These are phyloP conservation scores for Raddia guianensis DNA, from an alignment of 176 grass and related monocot genomes.

Conservation along the genomic window DNA sequence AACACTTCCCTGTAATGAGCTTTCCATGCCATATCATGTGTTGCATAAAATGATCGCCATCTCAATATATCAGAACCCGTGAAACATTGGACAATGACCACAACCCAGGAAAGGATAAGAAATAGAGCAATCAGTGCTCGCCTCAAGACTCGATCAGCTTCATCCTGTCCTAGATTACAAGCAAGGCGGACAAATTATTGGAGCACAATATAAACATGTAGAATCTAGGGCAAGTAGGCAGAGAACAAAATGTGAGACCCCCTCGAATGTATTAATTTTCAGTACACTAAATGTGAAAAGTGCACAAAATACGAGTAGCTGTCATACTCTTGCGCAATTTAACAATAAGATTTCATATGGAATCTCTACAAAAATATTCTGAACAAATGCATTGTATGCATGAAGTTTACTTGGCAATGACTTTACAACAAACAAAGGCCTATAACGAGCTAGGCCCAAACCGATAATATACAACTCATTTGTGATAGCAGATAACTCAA, in stretches of 20 bases:
- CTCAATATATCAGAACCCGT: conserved; percentile 89
- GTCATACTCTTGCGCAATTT: neutral
- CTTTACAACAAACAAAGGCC: conserved; percentile 1
- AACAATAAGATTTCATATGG: neutral
- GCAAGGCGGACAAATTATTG: conserved; percentile 46
- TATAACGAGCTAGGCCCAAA: neutral
- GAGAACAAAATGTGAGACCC: neutral
- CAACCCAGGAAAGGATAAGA: conserved; percentile 78
- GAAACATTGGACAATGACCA: conserved; percentile 82
- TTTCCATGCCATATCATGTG: conserved; percentile 98
- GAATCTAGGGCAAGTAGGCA: conserved; percentile 14
- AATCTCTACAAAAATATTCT: conserved; percentile 13
- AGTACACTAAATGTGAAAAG: conserved; percentile 1
- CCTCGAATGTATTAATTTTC: conserved; percentile 23
- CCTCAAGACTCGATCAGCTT: conserved; percentile 56
- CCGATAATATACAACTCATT: conserved; percentile 1
- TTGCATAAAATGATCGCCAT: conserved; percentile 96
- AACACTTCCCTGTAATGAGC: conserved; percentile 99
- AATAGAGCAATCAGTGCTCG: conserved; percentile 63
- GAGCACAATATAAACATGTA: conserved; percentile 24
- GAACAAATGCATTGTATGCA: conserved; percentile 12
- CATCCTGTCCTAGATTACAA: conserved; percentile 80
- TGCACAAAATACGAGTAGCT: conserved; percentile 17
- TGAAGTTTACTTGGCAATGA: conserved; percentile 10
- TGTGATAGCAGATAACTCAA: conserved; percentile 34